These are phyloP conservation scores for Massarina eburnea DNA, from an alignment of 2,329 filamentous ascomycete genomes.

Conservation along the genomic window DNA sequence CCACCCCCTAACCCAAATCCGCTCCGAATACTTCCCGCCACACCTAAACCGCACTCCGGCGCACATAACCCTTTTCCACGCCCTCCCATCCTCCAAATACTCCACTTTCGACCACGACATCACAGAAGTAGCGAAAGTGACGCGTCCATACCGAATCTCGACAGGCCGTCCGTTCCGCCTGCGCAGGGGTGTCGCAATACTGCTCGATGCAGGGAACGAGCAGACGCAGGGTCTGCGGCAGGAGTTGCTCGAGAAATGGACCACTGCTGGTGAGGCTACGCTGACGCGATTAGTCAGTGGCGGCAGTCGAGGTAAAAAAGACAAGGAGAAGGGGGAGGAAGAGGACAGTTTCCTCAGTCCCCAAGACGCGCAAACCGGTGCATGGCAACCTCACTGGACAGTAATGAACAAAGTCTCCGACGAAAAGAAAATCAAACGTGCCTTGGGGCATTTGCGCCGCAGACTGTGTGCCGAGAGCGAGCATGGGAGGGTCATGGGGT, in stretches of 20 bases:
- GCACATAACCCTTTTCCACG: conserved; percentile 51
- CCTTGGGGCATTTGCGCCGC: conserved; percentile 39
- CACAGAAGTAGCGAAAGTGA: conserved; percentile 28
- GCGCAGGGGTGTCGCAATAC: conserved; percentile 46
- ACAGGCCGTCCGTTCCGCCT: conserved; percentile 45
- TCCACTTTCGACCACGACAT: conserved; percentile 38
- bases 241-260: conserved; percentile 40
- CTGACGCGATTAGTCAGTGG: neutral
- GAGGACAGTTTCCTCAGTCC: conserved; percentile 39
- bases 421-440: conserved; percentile 38
- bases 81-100: conserved; percentile 46
- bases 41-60: conserved; percentile 47
- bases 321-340: neutral
- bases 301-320: neutral
- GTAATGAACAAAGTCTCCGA: conserved; percentile 52
- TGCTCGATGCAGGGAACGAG: conserved; percentile 34
- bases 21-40: conserved; percentile 46
- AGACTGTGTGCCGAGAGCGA: conserved; percentile 34
- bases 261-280: conserved; percentile 26
- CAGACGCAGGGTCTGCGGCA: conserved; percentile 39
- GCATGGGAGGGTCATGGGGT: conserved; percentile 40
- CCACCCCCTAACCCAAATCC: conserved; percentile 42
- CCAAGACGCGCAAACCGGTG: conserved; percentile 45
- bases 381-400: conserved; percentile 47
- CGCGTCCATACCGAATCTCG: conserved; percentile 40